Evolutionary conservation across 768 basidiomycete genomes (phyloP).

Genomic region (Collybia nuda): DNA sequence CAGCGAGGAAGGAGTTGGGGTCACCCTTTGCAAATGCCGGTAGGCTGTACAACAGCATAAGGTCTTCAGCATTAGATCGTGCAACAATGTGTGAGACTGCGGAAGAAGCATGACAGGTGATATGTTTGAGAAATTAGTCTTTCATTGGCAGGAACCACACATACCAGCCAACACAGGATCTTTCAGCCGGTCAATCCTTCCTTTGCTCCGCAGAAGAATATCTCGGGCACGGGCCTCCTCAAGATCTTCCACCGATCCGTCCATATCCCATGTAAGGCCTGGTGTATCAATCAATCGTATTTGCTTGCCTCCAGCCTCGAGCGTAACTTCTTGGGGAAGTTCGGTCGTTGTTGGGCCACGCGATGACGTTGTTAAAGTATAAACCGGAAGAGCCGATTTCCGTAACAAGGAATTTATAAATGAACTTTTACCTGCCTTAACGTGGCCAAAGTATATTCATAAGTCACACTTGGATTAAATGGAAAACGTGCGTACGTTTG

Average conservation of each 20-base stretch:
- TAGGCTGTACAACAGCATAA: conserved; percentile 86
- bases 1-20: conserved; percentile 68
- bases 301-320: conserved; percentile 45
- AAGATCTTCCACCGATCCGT: conserved; percentile 35
- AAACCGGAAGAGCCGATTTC: conserved; percentile 53
- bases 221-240: conserved; percentile 59
- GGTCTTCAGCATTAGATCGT: conserved; percentile 71
- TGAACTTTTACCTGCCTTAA: conserved; percentile 79
- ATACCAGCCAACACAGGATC: conserved; percentile 71
- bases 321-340: conserved; percentile 59
- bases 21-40: conserved; percentile 77
- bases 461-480: neutral
- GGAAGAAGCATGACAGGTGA: conserved; percentile 1
- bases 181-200: conserved; percentile 82
- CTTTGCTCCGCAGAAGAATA: conserved; percentile 75
- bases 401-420: conserved; percentile 77
- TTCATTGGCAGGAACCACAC: conserved; percentile 22
- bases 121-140: conserved; percentile 9
- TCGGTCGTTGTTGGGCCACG: conserved; percentile 73
- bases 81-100: conserved; percentile 69
- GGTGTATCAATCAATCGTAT: conserved; percentile 85
- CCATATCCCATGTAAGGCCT: conserved; percentile 62
- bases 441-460: conserved; percentile 4
- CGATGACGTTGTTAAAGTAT: conserved; percentile 49
- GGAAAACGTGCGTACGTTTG: conserved; percentile 58